Evolutionary conservation across 805 yeast genomes (phyloP), one percentile per base, ranked within the genome.

Genomic region (Kregervanrija fluxuum): DNA sequence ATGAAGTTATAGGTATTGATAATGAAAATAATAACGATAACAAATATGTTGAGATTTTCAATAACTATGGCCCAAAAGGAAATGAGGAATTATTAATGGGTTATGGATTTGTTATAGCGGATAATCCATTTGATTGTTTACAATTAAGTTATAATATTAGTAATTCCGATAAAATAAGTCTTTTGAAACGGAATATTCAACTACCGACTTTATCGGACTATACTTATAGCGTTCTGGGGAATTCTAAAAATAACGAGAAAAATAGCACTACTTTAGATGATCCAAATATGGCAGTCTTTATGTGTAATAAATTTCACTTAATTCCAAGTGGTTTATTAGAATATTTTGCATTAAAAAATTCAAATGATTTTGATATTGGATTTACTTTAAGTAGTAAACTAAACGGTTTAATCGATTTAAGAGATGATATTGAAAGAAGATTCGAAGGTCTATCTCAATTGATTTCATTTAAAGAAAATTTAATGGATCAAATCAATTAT

Each of bases 41-140:
- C 3, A 50, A 48, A 1, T 75, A 74, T 2, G 59, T 64, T 2
- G 83, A 87, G 57, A 49, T 90, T 1, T 85, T 64, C 63, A 89
- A 89, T 59, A 85, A 86, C 61, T 89, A 90, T 61, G 97, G 96
- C 2, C 79, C 85, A 43, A 89, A 88, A 61, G 84, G 93, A 0
- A 89, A 88, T 56, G 95, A 85, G 50, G 95, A 87, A 51, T 62
- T 89, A 28, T 61, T 90, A 5, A 64, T 89, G 52, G 89, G 83
- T 0, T 90, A 90, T 60, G 97, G 97, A 0, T 90, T 90, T 62
- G 73, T 79, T 9, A 40, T 80, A 2, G 72, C 71, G 13, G 65
- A 69, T 14, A 85, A 84, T 52, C 65, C 66, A 9, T 77, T 77
- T 33, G 91, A 85, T 50, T 56, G 67, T 4, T 66, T 80, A 1